Evolutionary conservation across 371 early-diverging fungal species (phyloP).

Genomic region (Homolaphlyctis polyrhiza): DNA sequence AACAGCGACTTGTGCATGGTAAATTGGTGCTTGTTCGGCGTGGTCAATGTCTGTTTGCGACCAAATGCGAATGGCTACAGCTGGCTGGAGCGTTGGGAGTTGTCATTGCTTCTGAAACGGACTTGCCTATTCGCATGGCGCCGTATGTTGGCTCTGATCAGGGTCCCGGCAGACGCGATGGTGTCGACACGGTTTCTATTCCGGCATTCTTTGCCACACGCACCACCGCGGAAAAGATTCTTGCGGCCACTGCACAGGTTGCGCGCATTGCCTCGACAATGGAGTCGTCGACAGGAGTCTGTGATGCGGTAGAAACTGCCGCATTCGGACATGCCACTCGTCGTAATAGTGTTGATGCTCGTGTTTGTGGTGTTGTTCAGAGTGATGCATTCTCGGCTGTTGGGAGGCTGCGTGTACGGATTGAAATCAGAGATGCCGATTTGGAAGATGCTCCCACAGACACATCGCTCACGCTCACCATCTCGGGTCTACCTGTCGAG

Average conservation of each 20-base stretch:
- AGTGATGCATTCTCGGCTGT: background rate
- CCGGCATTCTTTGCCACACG: background rate
- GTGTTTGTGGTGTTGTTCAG: background rate
- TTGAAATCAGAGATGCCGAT: background rate
- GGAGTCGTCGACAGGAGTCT: background rate
- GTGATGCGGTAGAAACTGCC: background rate
- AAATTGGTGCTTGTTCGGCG: constrained; percentile 26
- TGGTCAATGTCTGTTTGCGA: constrained; percentile 38
- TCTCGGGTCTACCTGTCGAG: background rate
- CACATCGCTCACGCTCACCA: background rate
- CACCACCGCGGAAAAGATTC: background rate
- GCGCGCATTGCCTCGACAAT: background rate
- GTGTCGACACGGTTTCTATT: background rate
- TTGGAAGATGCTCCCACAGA: background rate
- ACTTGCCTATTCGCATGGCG: constrained; percentile 8
- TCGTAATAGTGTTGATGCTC: background rate
- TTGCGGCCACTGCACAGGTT: too few relatives aligned
- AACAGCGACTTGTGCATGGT: constrained; percentile 10
- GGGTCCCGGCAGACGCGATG: background rate
- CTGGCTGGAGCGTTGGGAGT: constrained; percentile 36
- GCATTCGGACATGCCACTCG: background rate
- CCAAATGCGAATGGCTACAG: constrained; percentile 30
- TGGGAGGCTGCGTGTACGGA: background rate
- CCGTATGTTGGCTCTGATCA: background rate
- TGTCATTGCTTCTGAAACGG: constrained; percentile 17